These are phyloP conservation scores for Aspergillus pseudoviridinutans DNA, from an alignment of 2,329 filamentous ascomycete genomes.

Conservation along the genomic window DNA sequence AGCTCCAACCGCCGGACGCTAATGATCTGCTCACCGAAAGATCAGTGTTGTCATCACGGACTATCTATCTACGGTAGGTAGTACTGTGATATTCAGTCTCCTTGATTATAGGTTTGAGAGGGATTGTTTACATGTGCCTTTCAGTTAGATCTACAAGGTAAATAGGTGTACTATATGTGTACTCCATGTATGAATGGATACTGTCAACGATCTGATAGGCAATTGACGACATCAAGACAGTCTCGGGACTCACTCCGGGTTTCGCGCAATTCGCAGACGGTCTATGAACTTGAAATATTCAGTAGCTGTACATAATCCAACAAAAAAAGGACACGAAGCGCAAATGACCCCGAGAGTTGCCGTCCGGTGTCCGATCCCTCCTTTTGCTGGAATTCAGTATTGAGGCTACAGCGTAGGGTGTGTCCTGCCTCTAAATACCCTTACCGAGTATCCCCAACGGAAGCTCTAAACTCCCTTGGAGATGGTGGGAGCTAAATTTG, in stretches of 20 bases:
- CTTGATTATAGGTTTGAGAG: neutral
- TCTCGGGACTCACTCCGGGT: neutral
- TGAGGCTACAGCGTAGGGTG: constrained; percentile 24
- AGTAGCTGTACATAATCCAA: neutral
- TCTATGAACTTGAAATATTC: neutral
- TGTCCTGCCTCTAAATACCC: constrained; percentile 21
- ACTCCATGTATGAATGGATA: neutral
- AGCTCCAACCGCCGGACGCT: neutral
- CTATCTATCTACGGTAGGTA: neutral
- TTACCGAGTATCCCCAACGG: constrained; percentile 16
- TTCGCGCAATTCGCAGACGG: neutral
- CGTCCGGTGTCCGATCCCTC: neutral
- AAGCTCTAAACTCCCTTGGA: constrained; percentile 7
- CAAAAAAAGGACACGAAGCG: constrained; percentile 7
- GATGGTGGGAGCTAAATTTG: constrained; percentile 10
- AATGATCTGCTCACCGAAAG: neutral
- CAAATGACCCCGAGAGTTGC: constrained; percentile 1
- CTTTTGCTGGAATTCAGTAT: constrained; percentile 14
- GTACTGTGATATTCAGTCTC: too few relatives aligned
- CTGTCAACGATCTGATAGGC: neutral
- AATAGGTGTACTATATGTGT: too few relatives aligned
- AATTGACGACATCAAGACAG: neutral
- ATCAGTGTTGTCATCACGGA: neutral
- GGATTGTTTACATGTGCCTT: neutral
- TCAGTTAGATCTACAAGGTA: neutral